Base-by-base conservation (phyloP, 1,284 basidiomycete species). In the Abortiporus biennis region DNA sequence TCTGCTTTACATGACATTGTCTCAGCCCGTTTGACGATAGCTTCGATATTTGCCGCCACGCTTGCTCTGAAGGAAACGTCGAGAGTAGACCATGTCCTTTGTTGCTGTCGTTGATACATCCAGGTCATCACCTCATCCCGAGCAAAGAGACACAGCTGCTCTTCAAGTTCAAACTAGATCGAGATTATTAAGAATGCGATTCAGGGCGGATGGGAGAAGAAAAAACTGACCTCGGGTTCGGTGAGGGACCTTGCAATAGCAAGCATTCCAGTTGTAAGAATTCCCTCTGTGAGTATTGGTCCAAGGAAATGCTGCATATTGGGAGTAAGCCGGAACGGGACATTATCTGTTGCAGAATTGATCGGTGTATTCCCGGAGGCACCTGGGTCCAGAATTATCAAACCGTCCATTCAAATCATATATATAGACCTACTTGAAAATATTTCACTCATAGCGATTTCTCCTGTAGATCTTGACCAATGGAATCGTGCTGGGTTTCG, bases 311-410 rank as follows among this genome's bases (percentile, higher is more conserved):
- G 74, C 63, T 99, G 97, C 69, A 99, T 81, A 62, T 97, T 98
- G 2, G 94, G 94, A 9, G 93, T 97, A 52, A 97, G 80, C 8
- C 96, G 85, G 86, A 99, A 99, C 0, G 96, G 95, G 9, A 97
- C 92, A 2, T 83, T 74, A 53, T 99, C 96, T 49, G n/a, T n/a
- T n/a, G n/a, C n/a, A n/a, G n/a, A n/a, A n/a, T n/a, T n/a, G n/a
- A n/a, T n/a, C n/a, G n/a, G n/a, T n/a, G n/a, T n/a, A n/a, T n/a
- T n/a, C n/a, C n/a, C n/a, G n/a, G n/a, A n/a, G n/a, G n/a, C n/a
- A n/a, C n/a, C n/a, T n/a, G n/a, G n/a, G n/a, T n/a, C n/a, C n/a
- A n/a, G n/a, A n/a, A n/a, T n/a, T n/a, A n/a, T n/a, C n/a, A n/a
- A n/a, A n/a, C n/a, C n/a, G n/a, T n/a, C n/a, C n/a, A n/a, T n/a